Conservation (phyloP, 257 asterid genomes). For the Fraxinus anomala region DNA sequence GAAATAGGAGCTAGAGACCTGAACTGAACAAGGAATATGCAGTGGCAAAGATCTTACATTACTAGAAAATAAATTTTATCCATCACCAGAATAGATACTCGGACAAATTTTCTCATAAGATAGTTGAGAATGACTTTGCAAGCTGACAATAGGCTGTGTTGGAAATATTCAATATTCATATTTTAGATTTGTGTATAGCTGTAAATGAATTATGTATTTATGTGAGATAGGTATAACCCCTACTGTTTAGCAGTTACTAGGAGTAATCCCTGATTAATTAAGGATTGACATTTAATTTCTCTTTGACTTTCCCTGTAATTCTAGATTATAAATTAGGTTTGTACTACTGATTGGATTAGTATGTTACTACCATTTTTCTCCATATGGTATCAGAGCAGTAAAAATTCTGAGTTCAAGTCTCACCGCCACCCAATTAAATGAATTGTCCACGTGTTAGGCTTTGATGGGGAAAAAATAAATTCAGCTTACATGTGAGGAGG, state of each 20-base stretch:
- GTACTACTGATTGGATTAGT: background rate
- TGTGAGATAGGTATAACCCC: background rate
- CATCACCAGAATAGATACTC: background rate
- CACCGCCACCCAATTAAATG: no score
- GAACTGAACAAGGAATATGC: constrained; percentile 27
- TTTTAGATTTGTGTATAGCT: background rate
- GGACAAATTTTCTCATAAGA: background rate
- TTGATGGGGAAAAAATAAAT: no score
- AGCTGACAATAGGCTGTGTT: background rate
- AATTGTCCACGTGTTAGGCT: no score
- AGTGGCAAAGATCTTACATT: background rate
- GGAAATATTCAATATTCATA: background rate
- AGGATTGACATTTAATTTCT: background rate
- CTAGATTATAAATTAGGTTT: background rate
- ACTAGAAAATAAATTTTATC: constrained; percentile 9
- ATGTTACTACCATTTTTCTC: background rate
- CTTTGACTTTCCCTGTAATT: background rate
- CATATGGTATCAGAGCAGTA: background rate
- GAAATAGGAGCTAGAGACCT: constrained; percentile 91
- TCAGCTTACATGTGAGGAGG: no score
- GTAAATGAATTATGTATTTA: background rate
- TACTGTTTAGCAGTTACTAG: background rate
- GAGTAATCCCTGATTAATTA: background rate
- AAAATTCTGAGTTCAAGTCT: no score
- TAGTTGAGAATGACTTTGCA: background rate